Evolutionary conservation across 2,329 filamentous ascomycete genomes (phyloP).

Genomic region (Rosellinia necatrix): DNA sequence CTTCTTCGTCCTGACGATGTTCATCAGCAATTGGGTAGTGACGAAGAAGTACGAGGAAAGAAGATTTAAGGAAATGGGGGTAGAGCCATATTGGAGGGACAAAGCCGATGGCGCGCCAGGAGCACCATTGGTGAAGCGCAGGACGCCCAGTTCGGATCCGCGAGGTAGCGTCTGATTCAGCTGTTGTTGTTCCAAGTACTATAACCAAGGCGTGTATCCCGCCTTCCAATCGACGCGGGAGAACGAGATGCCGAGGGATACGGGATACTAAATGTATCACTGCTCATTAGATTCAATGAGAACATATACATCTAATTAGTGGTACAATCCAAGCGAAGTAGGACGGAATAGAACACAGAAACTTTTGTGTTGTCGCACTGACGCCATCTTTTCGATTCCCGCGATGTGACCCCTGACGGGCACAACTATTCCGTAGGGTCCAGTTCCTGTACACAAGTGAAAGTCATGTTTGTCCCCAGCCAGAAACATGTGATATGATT

Average conservation of each 20-base stretch:
- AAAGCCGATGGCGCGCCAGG: not conserved
- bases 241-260: not conserved
- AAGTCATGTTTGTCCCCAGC: too few species aligned
- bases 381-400: not conserved
- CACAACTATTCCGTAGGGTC: too few species aligned
- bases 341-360: not conserved
- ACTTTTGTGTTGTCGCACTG: not conserved
- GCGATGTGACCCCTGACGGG: not conserved
- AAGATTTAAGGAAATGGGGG: constrained; percentile 39
- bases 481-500: too few species aligned
- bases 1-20: constrained; percentile 31
- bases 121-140: not conserved
- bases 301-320: not conserved
- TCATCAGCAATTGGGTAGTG: constrained; percentile 36
- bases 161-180: constrained; percentile 9
- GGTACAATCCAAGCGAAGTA: not conserved
- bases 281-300: not conserved
- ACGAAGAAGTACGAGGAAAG: constrained; percentile 35
- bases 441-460: too few species aligned
- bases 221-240: not conserved
- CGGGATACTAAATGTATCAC: not conserved
- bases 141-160: not conserved
- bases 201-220: not conserved
- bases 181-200: not conserved
- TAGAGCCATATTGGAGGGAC: constrained; percentile 36